These are phyloP conservation scores for Lactifluus pinguis DNA, from an alignment of 768 basidiomycete species.

Conservation along the genomic window DNA sequence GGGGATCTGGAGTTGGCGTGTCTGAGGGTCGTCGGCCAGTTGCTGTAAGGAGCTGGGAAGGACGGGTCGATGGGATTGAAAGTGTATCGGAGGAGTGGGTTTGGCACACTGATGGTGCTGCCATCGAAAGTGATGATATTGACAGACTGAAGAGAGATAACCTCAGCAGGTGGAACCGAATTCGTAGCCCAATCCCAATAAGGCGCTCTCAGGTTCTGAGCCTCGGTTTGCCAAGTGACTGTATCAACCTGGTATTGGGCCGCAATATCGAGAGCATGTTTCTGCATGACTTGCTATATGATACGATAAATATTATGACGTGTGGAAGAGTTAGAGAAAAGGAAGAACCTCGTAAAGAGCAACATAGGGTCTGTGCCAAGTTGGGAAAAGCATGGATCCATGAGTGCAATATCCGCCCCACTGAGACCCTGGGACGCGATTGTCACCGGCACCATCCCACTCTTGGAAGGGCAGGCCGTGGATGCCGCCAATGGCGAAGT, in stretches of 20 bases:
- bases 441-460: constrained; percentile 34
- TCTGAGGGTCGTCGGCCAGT: constrained; percentile 11
- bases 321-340: not conserved
- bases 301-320: not conserved
- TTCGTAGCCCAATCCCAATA: constrained; percentile 46
- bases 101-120: constrained; percentile 22
- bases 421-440: constrained; percentile 21
- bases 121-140: constrained; percentile 30
- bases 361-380: constrained; percentile 41
- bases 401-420: constrained; percentile 49
- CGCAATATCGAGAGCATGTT: constrained; percentile 33
- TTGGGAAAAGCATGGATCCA: constrained; percentile 43
- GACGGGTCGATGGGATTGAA: constrained; percentile 27
- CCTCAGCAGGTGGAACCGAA: constrained; percentile 31
- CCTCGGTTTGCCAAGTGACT: constrained; percentile 28
- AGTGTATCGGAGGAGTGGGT: constrained; percentile 30
- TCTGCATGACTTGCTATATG: constrained; percentile 38
- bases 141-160: constrained; percentile 29
- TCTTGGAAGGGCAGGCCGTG: constrained; percentile 40
- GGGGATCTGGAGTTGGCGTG: not conserved
- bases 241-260: constrained; percentile 27
- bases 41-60: constrained; percentile 7
- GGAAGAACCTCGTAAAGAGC: not conserved
- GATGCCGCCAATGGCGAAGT: constrained; percentile 41
- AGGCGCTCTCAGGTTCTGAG: constrained; percentile 31